These are phyloP conservation scores for Coemansia sp. DNA, from an alignment of 192 early-diverging fungal genomes.

Conservation along the genomic window DNA sequence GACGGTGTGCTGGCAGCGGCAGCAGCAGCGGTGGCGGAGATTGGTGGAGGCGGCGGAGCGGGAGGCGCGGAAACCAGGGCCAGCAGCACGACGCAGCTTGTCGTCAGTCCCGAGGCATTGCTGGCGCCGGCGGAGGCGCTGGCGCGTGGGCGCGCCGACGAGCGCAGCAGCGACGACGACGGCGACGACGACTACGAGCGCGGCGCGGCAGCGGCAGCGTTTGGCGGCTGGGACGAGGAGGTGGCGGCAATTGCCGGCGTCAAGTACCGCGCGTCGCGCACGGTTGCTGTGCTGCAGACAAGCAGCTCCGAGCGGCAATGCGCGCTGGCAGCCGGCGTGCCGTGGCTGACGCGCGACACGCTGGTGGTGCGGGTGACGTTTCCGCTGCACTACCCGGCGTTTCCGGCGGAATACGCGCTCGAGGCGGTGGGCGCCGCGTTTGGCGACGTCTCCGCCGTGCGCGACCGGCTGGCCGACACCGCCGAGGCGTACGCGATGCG, in stretches of 20 bases:
- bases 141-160: constrained; percentile 12
- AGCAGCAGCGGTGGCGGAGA: neutral
- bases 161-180: constrained; percentile 50
- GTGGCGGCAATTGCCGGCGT: constrained; percentile 7
- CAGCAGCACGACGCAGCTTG: constrained; percentile 20
- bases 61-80: constrained; percentile 9
- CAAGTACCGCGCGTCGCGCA: constrained; percentile 21
- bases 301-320: constrained; percentile 15
- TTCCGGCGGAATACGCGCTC: constrained; percentile 8
- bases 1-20: constrained; percentile 31
- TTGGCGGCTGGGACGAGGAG: constrained; percentile 18
- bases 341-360: constrained; percentile 38
- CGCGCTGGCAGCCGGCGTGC: constrained; percentile 21
- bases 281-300: constrained; percentile 11
- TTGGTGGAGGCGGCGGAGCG: neutral
- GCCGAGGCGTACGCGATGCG: constrained; percentile 30
- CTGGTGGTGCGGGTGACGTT: constrained; percentile 21
- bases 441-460: neutral
- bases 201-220: neutral
- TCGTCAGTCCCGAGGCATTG: constrained; percentile 12
- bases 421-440: constrained; percentile 15
- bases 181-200: constrained; percentile 21
- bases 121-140: neutral
- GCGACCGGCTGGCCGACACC: constrained; percentile 1
- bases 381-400: constrained; percentile 28